Conservation (phyloP, 164 flowering plant genomes). For the Nymphaea thermarum region DNA sequence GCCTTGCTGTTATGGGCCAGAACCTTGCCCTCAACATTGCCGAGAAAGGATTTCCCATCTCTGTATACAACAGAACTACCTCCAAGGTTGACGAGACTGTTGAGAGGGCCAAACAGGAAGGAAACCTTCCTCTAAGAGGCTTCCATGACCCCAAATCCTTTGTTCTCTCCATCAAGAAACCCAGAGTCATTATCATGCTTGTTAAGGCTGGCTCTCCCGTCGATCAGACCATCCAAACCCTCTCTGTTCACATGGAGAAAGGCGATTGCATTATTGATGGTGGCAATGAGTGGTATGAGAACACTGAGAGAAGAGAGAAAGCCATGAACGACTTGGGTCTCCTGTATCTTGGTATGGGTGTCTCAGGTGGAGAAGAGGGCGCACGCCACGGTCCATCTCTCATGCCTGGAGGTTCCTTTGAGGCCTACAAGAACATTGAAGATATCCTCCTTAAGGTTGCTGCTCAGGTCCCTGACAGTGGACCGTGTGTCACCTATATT, state of each 20-base stretch:
- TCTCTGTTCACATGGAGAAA: conserved; percentile 43
- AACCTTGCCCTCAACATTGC: conserved; percentile 71
- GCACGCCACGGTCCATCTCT: conserved; percentile 64
- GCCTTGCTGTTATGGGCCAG: conserved; percentile 74
- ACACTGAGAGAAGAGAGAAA: conserved; percentile 62
- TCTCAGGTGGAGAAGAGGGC: conserved; percentile 82
- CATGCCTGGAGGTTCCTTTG: conserved; percentile 73
- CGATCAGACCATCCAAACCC: conserved; percentile 53
- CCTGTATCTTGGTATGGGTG: conserved; percentile 74
- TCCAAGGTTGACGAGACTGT: conserved; percentile 61
- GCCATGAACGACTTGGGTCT: conserved; percentile 43
- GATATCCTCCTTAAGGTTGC: conserved; percentile 61
- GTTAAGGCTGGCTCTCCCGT: conserved; percentile 80
- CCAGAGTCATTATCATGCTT: conserved; percentile 54
- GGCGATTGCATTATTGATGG: conserved; percentile 75
- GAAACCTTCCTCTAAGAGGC: conserved; percentile 43
- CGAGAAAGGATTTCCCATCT: conserved; percentile 61
- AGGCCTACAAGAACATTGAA: conserved; percentile 57
- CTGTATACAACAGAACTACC: conserved; percentile 57
- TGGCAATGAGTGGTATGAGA: conserved; percentile 74
- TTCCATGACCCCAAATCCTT: conserved; percentile 51
- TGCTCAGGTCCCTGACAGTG: conserved; percentile 59
- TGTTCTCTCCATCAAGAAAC: conserved; percentile 50
- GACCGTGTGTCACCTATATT: conserved; percentile 67
- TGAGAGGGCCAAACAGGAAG: conserved; percentile 46